Evolutionary conservation across 1,284 basidiomycete species (phyloP).

Genomic region (Ustilago cynodontis): DNA sequence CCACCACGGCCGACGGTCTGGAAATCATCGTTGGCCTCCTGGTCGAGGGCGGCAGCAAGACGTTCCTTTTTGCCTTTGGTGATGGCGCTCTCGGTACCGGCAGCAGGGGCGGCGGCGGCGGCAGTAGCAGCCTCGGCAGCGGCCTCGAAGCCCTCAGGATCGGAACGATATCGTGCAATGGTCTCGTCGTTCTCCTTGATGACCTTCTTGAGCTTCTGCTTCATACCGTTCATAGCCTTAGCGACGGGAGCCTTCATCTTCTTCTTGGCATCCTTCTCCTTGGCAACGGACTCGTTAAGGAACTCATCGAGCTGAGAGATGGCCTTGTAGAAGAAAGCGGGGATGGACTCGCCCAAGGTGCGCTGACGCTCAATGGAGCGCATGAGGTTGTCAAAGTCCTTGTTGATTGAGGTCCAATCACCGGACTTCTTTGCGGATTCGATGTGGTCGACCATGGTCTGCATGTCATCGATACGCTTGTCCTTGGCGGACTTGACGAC

Average conservation of each 20-base stretch:
- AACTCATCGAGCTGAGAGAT: slow-evolving; percentile 82
- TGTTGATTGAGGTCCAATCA: slow-evolving; percentile 88
- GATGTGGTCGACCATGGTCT: slow-evolving; percentile 85
- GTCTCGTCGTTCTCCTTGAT: slow-evolving; percentile 88
- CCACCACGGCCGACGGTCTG: slow-evolving; percentile 93
- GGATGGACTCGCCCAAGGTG: slow-evolving; percentile 84
- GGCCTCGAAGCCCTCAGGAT: slow-evolving; percentile 82
- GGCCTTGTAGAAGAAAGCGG: slow-evolving; percentile 85
- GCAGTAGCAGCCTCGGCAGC: slow-evolving; percentile 71
- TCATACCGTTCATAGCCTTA: slow-evolving; percentile 94
- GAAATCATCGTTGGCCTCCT: slow-evolving; percentile 79
- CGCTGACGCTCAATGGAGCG: slow-evolving; percentile 91
- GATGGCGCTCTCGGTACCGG: slow-evolving; percentile 72
- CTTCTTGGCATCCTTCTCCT: slow-evolving; percentile 83
- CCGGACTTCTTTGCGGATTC: slow-evolving; percentile 92
- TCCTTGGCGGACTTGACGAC: slow-evolving; percentile 87
- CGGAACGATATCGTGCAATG: slow-evolving; percentile 81
- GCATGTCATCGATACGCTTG: slow-evolving; percentile 88
- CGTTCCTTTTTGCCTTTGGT: slow-evolving; percentile 73
- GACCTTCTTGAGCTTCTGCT: slow-evolving; percentile 94
- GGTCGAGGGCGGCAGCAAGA: slow-evolving; percentile 61
- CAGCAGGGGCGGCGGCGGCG: slow-evolving; percentile 72
- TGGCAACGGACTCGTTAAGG: slow-evolving; percentile 80
- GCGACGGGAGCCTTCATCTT: slow-evolving; percentile 97
- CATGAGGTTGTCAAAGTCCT: slow-evolving; percentile 95